phyloP scores from a whole-genome alignment of 1,139 yeast species.

The Magnusiomyces ingens region DNA sequence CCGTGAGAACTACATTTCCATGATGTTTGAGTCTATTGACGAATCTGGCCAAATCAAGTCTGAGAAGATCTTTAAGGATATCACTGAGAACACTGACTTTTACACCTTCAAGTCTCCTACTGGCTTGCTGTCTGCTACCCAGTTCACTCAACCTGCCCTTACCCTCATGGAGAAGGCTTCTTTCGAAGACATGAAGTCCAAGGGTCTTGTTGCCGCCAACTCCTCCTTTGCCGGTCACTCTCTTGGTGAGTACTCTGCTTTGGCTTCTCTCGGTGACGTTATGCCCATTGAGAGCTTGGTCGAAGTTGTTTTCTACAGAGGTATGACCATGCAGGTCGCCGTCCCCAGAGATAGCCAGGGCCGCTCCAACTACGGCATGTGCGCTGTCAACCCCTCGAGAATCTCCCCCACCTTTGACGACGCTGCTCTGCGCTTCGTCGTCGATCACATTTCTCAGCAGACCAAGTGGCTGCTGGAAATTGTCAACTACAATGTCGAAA shows the following conservation, averaged over 20 bases:
- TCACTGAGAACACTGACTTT: conserved; percentile 72
- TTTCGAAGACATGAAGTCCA: conserved; percentile 92
- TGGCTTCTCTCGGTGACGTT: conserved; percentile 94
- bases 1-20: conserved; percentile 87
- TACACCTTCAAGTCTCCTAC: conserved; percentile 88
- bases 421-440: conserved; percentile 90
- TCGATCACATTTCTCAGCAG: conserved; percentile 73
- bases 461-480: conserved; percentile 95
- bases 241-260: conserved; percentile 96
- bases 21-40: conserved; percentile 95
- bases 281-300: conserved; percentile 98
- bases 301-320: conserved; percentile 98
- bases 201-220: conserved; percentile 91
- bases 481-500: conserved; percentile 96
- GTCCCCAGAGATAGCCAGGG: conserved; percentile 95
- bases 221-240: conserved; percentile 99
- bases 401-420: conserved; percentile 83
- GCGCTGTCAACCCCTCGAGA: conserved; percentile 96
- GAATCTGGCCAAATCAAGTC: conserved; percentile 77
- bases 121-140: conserved; percentile 95
- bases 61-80: conserved; percentile 92
- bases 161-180: conserved; percentile 99
- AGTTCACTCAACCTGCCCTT: conserved; percentile 98
- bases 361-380: conserved; percentile 98
- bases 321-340: conserved; percentile 99